A percentile compares a stretch with the other conserved stretches of the same genome.
Conservation (phyloP, 768 basidiomycete genomes). For the Daedaleopsis nitida region DNA sequence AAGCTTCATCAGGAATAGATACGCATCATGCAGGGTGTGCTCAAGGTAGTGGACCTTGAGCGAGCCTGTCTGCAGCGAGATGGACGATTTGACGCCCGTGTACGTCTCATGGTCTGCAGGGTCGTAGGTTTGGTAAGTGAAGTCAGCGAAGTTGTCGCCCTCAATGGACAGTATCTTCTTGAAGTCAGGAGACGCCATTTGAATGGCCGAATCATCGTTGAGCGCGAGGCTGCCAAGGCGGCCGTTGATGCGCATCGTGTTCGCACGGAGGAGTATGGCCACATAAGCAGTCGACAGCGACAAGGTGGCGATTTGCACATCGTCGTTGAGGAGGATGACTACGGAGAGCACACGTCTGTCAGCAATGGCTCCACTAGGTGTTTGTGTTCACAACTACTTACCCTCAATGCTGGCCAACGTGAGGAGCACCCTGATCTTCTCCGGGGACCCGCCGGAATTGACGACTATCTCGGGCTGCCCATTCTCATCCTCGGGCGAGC, state of each 20-base stretch:
- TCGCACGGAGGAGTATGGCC: conserved; percentile 67
- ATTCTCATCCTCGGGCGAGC: conserved; percentile 12
- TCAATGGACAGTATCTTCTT: conserved; percentile 90
- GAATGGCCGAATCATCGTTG: conserved; percentile 64
- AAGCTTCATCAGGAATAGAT: conserved; percentile 79
- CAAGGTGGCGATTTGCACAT: conserved; percentile 76
- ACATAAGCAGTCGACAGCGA: conserved; percentile 91
- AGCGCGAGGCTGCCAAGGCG: conserved; percentile 83
- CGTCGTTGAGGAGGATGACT: conserved; percentile 81
- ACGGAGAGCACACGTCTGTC: neutral
- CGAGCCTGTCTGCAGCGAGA: conserved; percentile 85
- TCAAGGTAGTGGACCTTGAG: conserved; percentile 89
- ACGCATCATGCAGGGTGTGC: conserved; percentile 86
- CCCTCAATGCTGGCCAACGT: conserved; percentile 85
- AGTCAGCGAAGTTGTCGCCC: conserved; percentile 91
- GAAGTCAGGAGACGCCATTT: conserved; percentile 63
- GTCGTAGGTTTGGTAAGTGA: conserved; percentile 91
- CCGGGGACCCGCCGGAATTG: conserved; percentile 13
- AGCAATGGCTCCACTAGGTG: neutral
- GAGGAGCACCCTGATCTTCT: conserved; percentile 78
- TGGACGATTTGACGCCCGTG: conserved; percentile 79
- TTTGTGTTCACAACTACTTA: conserved; percentile 29
- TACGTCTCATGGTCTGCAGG: conserved; percentile 64
- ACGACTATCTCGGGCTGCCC: conserved; percentile 9
- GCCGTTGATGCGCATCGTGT: conserved; percentile 76